Evolutionary conservation across 1,284 basidiomycete species (phyloP), one percentile per base, ranked within the genome.

Genomic region (Gomphus bonarii): DNA sequence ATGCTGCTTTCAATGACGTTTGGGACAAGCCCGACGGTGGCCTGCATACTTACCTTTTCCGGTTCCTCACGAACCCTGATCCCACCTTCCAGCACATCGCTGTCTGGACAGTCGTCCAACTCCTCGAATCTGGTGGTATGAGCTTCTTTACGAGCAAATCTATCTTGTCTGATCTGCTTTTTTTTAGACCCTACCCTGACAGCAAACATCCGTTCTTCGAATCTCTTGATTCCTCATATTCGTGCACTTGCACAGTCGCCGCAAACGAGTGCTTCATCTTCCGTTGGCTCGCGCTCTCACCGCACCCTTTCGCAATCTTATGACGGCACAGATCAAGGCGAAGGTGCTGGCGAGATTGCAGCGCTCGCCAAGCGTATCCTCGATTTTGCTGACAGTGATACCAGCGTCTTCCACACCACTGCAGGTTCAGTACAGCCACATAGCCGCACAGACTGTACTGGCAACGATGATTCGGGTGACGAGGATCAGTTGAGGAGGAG

Each of bases 21-120:
- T 99, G 97, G 97, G 90, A 93, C 65, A 88, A 93, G 70, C 97
- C 97, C 4, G 94, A 97, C 59, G 97, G 95, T 30, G 97, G 97
- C 42, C 86, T 99, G 76, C 95, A 98, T 69, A 84, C 84, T 61
- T 99, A 99, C 71, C 78, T 99, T 46, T 88, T 93, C 66, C 84
- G 92, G 50, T 99, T 99, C 84, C 74, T 99, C 62, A 92, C 87
- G 57, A 93, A 88, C 66, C 77, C 90, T 16, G 97, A 99, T 69
- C 90, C 92, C n/a, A 99, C 97, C 0, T 99, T 99, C 86, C 95
- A 98, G 72, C 97, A 99, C 70, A 99, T 99, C 64, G 97, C 97
- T 31, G 95, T 99, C 44, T 97, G 94, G 94, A 98, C 95, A 0
- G 95, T 98, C 61, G 95, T 98, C 11, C 95, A 99, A 68, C 74